Percentiles rank a stretch among this genome's conserved stretches.
Evolutionary conservation across 768 basidiomycete species (phyloP).

Genomic region (Kwoniella sp.): DNA sequence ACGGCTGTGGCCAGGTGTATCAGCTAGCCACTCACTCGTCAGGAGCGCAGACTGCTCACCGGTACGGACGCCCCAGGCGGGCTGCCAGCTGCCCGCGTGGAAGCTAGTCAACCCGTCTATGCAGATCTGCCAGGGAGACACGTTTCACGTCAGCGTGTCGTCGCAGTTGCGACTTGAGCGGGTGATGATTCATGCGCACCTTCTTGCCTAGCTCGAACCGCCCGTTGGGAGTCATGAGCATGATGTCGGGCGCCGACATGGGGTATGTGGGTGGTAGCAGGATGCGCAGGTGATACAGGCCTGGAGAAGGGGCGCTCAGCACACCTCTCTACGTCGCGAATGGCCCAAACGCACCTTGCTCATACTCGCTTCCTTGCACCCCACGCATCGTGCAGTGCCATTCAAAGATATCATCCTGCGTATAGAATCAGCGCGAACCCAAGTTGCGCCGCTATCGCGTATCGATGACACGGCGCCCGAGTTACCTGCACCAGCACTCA

Average conservation of each 20-base stretch:
- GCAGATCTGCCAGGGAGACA: constrained; percentile 36
- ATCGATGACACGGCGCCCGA: not conserved
- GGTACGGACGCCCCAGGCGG: constrained; percentile 95
- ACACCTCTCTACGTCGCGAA: not conserved
- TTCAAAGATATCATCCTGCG: constrained; percentile 55
- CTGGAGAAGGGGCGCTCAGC: constrained; percentile 11
- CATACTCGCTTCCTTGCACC: constrained; percentile 79
- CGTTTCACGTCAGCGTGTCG: constrained; percentile 9
- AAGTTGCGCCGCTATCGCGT: not conserved
- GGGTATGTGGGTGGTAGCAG: constrained; percentile 89
- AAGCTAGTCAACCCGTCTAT: constrained; percentile 53
- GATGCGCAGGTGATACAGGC: constrained; percentile 88
- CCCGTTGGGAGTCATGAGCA: constrained; percentile 95
- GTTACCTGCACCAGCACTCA: constrained; percentile 52
- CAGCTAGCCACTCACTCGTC: no score
- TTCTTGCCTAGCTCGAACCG: constrained; percentile 94
- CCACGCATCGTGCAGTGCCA: constrained; percentile 99
- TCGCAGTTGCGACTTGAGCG: no score
- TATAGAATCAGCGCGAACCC: not conserved
- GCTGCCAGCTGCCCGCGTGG: constrained; percentile 96
- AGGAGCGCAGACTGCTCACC: constrained; percentile 46
- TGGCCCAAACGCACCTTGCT: constrained; percentile 59
- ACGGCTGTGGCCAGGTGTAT: no score
- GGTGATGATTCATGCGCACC: no score
- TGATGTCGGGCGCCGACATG: constrained; percentile 90